phyloP scores from a whole-genome alignment of 495 filamentous ascomycete species.

The Penicillium psychrofluorescens region DNA sequence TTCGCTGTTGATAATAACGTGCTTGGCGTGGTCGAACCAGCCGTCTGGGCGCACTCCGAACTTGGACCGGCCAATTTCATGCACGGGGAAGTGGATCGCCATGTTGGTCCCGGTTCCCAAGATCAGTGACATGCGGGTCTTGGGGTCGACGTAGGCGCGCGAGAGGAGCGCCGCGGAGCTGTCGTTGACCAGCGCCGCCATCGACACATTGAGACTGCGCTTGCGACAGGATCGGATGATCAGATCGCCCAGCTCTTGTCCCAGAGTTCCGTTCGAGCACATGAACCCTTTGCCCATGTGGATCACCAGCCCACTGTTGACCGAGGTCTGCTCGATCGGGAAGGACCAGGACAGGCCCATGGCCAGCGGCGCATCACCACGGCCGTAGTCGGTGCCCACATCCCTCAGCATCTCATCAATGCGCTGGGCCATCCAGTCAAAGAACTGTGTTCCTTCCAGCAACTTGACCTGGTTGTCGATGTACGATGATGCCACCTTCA shows the following conservation, averaged over 20 bases:
- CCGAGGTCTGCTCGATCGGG: slow-evolving; percentile 58
- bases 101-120: slow-evolving; percentile 84
- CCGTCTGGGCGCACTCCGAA: slow-evolving; percentile 33
- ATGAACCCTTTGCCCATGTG: slow-evolving; percentile 64
- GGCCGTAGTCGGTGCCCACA: slow-evolving; percentile 31
- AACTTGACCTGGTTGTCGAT: slow-evolving; percentile 50
- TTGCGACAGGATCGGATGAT: slow-evolving; percentile 51
- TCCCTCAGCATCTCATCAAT: slow-evolving; percentile 48
- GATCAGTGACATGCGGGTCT: slow-evolving; percentile 68
- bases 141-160: slow-evolving; percentile 59
- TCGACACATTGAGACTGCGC: slow-evolving; percentile 36
- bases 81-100: slow-evolving; percentile 61
- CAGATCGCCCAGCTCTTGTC: slow-evolving; percentile 51
- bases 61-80: slow-evolving; percentile 59
- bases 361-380: slow-evolving; percentile 31
- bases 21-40: slow-evolving; percentile 42
- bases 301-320: slow-evolving; percentile 47
- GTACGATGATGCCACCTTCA: slow-evolving; percentile 37
- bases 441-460: slow-evolving; percentile 50
- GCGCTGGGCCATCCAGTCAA: slow-evolving; percentile 61
- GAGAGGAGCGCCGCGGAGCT: slow-evolving; percentile 75
- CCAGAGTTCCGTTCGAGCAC: slow-evolving; percentile 49
- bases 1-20: slow-evolving; percentile 82
- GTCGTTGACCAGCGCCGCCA: slow-evolving; percentile 80
- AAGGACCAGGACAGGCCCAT: slow-evolving; percentile 67